Evolutionary conservation across 805 yeast genomes (phyloP).

Genomic region (Yarrowia osloensis): DNA sequence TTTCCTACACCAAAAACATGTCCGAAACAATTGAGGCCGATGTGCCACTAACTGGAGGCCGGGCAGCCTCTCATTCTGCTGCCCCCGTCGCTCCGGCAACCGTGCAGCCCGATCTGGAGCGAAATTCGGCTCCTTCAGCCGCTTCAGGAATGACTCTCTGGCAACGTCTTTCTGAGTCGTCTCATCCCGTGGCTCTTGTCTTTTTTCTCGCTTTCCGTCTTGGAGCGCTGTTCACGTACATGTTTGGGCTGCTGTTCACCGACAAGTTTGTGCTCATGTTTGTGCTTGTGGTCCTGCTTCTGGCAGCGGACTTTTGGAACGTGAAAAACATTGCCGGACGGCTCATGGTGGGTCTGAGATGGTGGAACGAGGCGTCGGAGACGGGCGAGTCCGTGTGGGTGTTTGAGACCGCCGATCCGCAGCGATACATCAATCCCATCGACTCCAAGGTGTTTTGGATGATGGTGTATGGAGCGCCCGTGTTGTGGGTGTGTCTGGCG

Average conservation of each 20-base stretch:
- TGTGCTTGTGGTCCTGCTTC: slow-evolving; percentile 69
- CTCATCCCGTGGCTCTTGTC: slow-evolving; percentile 79
- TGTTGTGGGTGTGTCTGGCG: slow-evolving; percentile 72
- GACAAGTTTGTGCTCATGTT: slow-evolving; percentile 71
- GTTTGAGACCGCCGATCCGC: slow-evolving; percentile 76
- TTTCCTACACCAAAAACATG: background rate
- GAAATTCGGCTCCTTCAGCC: background rate
- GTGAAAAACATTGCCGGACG: slow-evolving; percentile 90
- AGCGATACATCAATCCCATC: slow-evolving; percentile 74
- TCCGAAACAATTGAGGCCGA: slow-evolving; percentile 27
- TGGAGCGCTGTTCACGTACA: slow-evolving; percentile 62
- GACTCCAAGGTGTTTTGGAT: slow-evolving; percentile 90
- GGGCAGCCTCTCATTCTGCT: background rate
- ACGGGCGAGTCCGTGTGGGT: slow-evolving; percentile 79
- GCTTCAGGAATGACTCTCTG: slow-evolving; percentile 42
- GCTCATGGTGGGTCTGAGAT: slow-evolving; percentile 78
- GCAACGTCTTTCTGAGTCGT: slow-evolving; percentile 61
- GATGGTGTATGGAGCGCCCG: slow-evolving; percentile 72
- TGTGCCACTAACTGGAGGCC: slow-evolving; percentile 1
- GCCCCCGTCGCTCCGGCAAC: background rate
- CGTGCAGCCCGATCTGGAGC: slow-evolving; percentile 23
- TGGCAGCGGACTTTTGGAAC: slow-evolving; percentile 93
- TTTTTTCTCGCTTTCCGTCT: slow-evolving; percentile 64
- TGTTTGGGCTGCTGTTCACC: slow-evolving; percentile 71
- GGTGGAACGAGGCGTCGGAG: slow-evolving; percentile 90